A percentile compares a stretch with the other conserved stretches of the same genome.
phyloP scores from a whole-genome alignment of 2,329 filamentous ascomycete species.

The Fusarium chuoi region DNA sequence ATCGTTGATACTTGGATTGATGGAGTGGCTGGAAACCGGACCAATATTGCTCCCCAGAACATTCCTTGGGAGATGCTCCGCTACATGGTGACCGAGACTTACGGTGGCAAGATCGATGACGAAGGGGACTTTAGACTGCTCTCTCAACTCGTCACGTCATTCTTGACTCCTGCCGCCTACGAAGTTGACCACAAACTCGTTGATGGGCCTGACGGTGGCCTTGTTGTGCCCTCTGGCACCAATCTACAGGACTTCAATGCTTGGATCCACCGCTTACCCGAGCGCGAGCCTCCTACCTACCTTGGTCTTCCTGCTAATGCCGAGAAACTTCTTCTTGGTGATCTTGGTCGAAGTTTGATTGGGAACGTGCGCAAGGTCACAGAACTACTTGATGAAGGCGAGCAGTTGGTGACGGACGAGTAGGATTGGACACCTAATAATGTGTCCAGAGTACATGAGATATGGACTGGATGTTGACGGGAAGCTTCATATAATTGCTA shows the following conservation, averaged over 20 bases:
- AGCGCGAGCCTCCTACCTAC: slow-evolving; percentile 96
- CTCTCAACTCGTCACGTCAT: slow-evolving; percentile 75
- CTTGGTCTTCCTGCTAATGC: slow-evolving; percentile 93
- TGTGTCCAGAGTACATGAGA: neutral
- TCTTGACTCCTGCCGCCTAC: slow-evolving; percentile 89
- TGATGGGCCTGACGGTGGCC: slow-evolving; percentile 68
- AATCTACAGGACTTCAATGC: slow-evolving; percentile 85
- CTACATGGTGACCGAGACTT: slow-evolving; percentile 90
- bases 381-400: slow-evolving; percentile 90
- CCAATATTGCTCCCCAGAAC: slow-evolving; percentile 92
- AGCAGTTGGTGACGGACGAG: slow-evolving; percentile 82
- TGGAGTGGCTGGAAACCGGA: slow-evolving; percentile 80
- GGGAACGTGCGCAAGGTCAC: slow-evolving; percentile 85
- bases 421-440: slow-evolving; percentile 20
- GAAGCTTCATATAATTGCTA: neutral
- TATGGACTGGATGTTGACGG: neutral
- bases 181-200: slow-evolving; percentile 93
- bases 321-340: slow-evolving; percentile 92
- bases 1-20: slow-evolving; percentile 98
- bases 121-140: slow-evolving; percentile 84
- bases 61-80: slow-evolving; percentile 98
- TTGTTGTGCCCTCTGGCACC: slow-evolving; percentile 83
- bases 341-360: slow-evolving; percentile 86
- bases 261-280: slow-evolving; percentile 92
- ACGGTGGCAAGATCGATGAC: slow-evolving; percentile 97